Evolutionary conservation across 2,329 filamentous ascomycete genomes (phyloP).

Genomic region (Rutstroemia sp.): DNA sequence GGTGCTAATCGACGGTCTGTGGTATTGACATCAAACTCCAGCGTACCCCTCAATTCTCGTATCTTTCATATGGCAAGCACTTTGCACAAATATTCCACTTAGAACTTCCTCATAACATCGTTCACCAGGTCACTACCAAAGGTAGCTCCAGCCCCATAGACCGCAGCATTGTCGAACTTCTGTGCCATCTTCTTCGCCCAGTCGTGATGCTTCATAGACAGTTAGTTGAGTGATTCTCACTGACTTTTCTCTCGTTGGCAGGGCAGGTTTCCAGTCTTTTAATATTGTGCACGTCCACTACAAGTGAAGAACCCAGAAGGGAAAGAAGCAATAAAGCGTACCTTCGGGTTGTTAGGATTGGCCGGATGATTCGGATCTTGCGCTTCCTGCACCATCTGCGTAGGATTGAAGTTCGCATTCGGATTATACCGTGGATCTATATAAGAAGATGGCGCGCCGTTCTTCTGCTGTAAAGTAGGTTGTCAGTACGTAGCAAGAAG

Average conservation of each 20-base stretch:
- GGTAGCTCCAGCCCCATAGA: conserved; percentile 28
- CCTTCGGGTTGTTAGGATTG: conserved; percentile 26
- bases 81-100: not conserved
- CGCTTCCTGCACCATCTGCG: conserved; percentile 22
- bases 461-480: conserved; percentile 15
- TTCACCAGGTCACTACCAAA: conserved; percentile 23
- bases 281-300: not conserved
- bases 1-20: too few relatives aligned
- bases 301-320: not conserved
- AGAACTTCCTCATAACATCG: conserved; percentile 8
- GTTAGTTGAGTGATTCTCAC: not conserved
- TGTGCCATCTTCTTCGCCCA: conserved; percentile 24
- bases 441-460: conserved; percentile 21
- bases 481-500: not conserved
- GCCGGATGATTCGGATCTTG: conserved; percentile 28
- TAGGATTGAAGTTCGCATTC: conserved; percentile 17
- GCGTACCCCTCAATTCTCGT: not conserved
- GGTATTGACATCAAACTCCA: not conserved
- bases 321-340: not conserved
- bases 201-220: conserved; percentile 21
- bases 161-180: conserved; percentile 26
- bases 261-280: not conserved
- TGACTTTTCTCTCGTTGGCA: too few relatives aligned
- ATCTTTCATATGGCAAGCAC: not conserved
- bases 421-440: conserved; percentile 25